These are phyloP conservation scores for Clonostachys rhizophaga DNA, from an alignment of 2,329 filamentous ascomycete genomes.

Conservation along the genomic window DNA sequence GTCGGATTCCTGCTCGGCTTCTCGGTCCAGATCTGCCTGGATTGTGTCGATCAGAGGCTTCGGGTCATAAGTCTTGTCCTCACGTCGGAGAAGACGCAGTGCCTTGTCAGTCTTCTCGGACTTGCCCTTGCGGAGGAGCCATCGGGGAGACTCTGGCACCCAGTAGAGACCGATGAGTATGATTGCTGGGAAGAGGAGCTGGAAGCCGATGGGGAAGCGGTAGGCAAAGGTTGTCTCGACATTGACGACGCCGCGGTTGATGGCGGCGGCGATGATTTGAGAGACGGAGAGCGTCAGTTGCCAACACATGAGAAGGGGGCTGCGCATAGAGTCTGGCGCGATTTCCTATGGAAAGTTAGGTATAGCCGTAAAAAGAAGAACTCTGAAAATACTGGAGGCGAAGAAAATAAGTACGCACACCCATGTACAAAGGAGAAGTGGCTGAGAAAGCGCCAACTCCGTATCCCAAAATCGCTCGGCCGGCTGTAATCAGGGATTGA, in stretches of 20 bases:
- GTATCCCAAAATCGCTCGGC: conserved; percentile 12
- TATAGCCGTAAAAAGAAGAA: neutral
- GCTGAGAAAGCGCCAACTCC: conserved; percentile 29
- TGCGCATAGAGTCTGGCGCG: conserved; percentile 21
- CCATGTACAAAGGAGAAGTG: conserved; percentile 28
- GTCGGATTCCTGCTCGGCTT: conserved; percentile 17
- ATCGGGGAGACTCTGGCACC: conserved; percentile 19
- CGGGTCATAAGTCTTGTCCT: conserved; percentile 28
- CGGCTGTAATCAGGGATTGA: conserved; percentile 12
- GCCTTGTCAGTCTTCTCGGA: conserved; percentile 29
- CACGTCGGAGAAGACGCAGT: conserved; percentile 34
- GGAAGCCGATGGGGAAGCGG: conserved; percentile 22
- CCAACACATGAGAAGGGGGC: conserved; percentile 30
- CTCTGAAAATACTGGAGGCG: neutral
- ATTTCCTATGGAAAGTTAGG: conserved; percentile 9
- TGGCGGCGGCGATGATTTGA: conserved; percentile 25
- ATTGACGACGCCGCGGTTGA: conserved; percentile 19
- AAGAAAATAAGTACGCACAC: conserved; percentile 9
- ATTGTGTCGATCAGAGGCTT: conserved; percentile 29
- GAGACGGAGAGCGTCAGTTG: conserved; percentile 28
- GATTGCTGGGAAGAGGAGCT: conserved; percentile 15
- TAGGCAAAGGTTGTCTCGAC: conserved; percentile 20
- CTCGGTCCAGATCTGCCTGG: conserved; percentile 33
- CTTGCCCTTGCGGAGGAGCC: conserved; percentile 28
- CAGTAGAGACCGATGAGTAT: conserved; percentile 11